Evolutionary conservation across 2,329 filamentous ascomycete species (phyloP).

Genomic region (Aspergillus sp.): DNA sequence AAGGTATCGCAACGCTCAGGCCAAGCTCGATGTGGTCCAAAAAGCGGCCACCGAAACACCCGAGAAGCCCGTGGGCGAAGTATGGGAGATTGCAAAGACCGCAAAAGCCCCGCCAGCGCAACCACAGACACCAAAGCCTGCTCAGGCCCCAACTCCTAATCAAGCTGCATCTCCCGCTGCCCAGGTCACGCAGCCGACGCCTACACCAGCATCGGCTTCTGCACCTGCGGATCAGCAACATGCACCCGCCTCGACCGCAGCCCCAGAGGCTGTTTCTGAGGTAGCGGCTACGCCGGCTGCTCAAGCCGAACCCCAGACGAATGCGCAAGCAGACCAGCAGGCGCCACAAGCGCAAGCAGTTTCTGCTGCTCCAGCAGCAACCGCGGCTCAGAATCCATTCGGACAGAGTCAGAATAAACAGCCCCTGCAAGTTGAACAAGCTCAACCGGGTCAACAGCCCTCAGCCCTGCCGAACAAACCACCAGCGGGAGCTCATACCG

Average conservation of each 20-base stretch:
- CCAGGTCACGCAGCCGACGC: conserved; percentile 18
- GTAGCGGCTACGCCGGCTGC: conserved; percentile 3
- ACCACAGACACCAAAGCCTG: conserved; percentile 35
- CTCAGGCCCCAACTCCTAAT: conserved; percentile 25
- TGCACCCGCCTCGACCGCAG: not conserved
- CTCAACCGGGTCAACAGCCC: conserved; percentile 19
- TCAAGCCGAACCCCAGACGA: conserved; percentile 17
- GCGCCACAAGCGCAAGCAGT: conserved; percentile 25
- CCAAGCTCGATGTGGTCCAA: conserved; percentile 78
- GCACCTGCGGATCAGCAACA: conserved; percentile 10
- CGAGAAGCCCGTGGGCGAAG: conserved; percentile 78
- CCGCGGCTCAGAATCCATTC: conserved; percentile 31
- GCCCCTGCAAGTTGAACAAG: not conserved
- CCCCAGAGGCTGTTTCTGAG: conserved; percentile 13
- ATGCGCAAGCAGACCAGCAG: conserved; percentile 24
- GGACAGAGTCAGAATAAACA: conserved; percentile 32
- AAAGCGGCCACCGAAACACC: conserved; percentile 85
- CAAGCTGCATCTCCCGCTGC: conserved; percentile 25
- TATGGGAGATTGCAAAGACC: conserved; percentile 79
- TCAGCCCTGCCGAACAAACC: conserved; percentile 39
- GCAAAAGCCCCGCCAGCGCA: conserved; percentile 58
- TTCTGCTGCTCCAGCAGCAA: conserved; percentile 20
- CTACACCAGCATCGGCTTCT: conserved; percentile 20
- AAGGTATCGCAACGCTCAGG: conserved; percentile 64
- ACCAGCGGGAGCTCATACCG: conserved; percentile 42